These are phyloP conservation scores for Dipodascus albidus DNA, from an alignment of 805 yeast genomes.

Conservation along the genomic window DNA sequence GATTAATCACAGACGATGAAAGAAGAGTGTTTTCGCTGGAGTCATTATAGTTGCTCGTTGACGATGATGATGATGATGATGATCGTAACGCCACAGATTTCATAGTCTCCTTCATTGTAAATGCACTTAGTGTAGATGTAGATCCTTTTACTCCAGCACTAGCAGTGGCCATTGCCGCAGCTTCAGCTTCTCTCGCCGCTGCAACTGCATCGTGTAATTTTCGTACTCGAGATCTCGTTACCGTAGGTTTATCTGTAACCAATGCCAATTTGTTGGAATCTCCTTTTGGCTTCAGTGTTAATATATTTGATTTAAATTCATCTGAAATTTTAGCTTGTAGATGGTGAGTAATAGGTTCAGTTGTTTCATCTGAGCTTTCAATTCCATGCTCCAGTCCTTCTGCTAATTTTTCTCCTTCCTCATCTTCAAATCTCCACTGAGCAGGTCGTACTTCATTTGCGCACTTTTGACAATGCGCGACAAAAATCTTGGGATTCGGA, in stretches of 20 bases:
- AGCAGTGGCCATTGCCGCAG: not conserved
- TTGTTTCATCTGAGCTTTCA: not conserved
- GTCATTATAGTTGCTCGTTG: not conserved
- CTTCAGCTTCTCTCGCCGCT: not conserved
- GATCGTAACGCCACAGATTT: conserved; percentile 1
- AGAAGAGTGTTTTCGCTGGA: not conserved
- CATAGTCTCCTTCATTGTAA: conserved; percentile 1
- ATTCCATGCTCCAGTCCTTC: not conserved
- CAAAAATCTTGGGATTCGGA: conserved; percentile 40
- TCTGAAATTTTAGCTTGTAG: not conserved
- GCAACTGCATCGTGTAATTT: not conserved
- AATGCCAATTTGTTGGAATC: not conserved
- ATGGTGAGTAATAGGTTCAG: no score
- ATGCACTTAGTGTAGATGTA: not conserved
- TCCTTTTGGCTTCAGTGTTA: not conserved
- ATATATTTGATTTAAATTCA: not conserved
- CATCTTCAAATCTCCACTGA: conserved; percentile 17
- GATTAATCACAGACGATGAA: not conserved
- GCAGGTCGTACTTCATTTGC: conserved; percentile 29
- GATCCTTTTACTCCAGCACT: not conserved
- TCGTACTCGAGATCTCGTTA: not conserved
- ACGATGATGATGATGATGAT: not conserved
- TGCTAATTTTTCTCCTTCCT: conserved; percentile 3
- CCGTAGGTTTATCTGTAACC: conserved; percentile 1
- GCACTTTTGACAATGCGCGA: conserved; percentile 56